phyloP scores from a whole-genome alignment of 805 yeast genomes.

The Cyberlindnera meyerae region DNA sequence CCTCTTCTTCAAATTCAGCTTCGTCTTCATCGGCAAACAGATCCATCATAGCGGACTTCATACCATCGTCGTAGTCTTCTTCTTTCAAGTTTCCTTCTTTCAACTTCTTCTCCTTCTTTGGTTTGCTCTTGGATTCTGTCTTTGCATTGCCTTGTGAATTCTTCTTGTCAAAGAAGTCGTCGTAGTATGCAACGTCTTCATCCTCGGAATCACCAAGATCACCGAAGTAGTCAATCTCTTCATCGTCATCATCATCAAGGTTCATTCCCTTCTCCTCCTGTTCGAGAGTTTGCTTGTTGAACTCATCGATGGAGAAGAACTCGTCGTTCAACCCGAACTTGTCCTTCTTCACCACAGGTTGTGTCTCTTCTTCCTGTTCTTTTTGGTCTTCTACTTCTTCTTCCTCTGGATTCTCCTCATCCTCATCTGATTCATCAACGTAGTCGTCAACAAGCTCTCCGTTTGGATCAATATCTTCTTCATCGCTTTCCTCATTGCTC shows the following conservation, averaged over 20 bases:
- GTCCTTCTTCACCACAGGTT: slow-evolving; percentile 35
- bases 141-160: slow-evolving; percentile 4
- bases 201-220: slow-evolving; percentile 46
- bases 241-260: slow-evolving; percentile 40
- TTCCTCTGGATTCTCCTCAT: slow-evolving; percentile 15
- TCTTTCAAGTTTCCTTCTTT: slow-evolving; percentile 43
- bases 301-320: slow-evolving; percentile 80
- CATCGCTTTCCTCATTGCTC: neutral
- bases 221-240: slow-evolving; percentile 46
- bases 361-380: slow-evolving; percentile 30
- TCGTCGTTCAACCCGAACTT: slow-evolving; percentile 73
- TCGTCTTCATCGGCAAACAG: slow-evolving; percentile 42
- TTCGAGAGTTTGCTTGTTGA: slow-evolving; percentile 67
- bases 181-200: slow-evolving; percentile 24
- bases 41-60: slow-evolving; percentile 44
- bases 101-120: slow-evolving; percentile 9
- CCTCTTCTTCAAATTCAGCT: slow-evolving; percentile 36
- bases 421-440: neutral
- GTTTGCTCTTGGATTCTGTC: slow-evolving; percentile 25
- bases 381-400: slow-evolving; percentile 22
- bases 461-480: slow-evolving; percentile 8
- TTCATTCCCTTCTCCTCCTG: slow-evolving; percentile 44
- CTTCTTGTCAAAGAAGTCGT: slow-evolving; percentile 58
- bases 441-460: slow-evolving; percentile 20
- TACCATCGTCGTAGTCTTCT: slow-evolving; percentile 57